These are phyloP conservation scores for Circinella umbellata DNA, from an alignment of 371 early-diverging fungal species.

Conservation along the genomic window DNA sequence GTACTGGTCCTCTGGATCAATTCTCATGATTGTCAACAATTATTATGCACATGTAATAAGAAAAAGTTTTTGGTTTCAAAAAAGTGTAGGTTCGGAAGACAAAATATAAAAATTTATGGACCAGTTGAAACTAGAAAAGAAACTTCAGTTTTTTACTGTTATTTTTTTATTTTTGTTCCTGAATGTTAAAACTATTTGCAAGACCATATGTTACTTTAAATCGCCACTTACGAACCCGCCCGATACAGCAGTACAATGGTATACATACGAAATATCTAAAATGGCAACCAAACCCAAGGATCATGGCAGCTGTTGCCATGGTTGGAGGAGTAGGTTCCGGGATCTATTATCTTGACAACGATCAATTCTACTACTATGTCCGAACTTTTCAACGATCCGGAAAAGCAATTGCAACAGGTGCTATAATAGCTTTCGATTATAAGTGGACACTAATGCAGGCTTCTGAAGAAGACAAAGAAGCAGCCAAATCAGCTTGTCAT, in stretches of 20 bases:
- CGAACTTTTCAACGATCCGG: slow-evolving; percentile 6
- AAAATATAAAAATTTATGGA: too few relatives aligned
- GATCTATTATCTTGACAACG: not conserved
- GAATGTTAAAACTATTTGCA: slow-evolving; percentile 1
- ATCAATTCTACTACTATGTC: not conserved
- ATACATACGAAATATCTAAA: not conserved
- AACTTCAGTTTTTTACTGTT: not conserved
- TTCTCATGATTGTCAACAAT: not conserved
- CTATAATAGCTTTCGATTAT: slow-evolving; percentile 3
- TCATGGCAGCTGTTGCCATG: not conserved
- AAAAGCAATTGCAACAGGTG: slow-evolving; percentile 3
- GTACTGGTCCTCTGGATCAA: slow-evolving; percentile 24
- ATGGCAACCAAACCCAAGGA: too few relatives aligned
- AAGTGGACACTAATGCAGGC: slow-evolving; percentile 12
- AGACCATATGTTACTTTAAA: not conserved
- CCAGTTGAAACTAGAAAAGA: not conserved
- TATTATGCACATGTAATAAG: too few relatives aligned
- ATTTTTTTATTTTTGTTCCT: slow-evolving; percentile 5
- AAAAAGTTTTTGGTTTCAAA: not conserved
- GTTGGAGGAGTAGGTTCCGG: not conserved
- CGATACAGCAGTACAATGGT: not conserved
- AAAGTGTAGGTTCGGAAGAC: not conserved
- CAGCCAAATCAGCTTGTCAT: slow-evolving; percentile 45
- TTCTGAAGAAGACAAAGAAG: slow-evolving; percentile 12
- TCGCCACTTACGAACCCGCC: not conserved